Base-by-base conservation (phyloP, 2,329 filamentous ascomycete genomes). In the Pseudocercospora musae region DNA sequence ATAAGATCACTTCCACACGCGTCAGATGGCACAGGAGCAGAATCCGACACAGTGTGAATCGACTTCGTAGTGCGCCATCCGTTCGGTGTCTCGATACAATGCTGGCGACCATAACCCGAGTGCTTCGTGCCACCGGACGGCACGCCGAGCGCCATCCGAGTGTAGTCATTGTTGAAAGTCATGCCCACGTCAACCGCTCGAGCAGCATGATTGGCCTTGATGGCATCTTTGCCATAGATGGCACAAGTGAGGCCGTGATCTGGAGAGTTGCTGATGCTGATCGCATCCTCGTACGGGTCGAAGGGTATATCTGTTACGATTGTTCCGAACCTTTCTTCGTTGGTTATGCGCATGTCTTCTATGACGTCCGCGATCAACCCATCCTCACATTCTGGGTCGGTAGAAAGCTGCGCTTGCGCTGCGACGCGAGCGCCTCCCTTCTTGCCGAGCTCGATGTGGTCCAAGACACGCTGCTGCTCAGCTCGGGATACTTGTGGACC, bases 251-350 rank as follows among this genome's bases (percentile, higher is more conserved):
- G 81, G 3, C 90, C 90, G 72, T 91, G 94, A 49, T 91, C 88
- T 1, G 88, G 90, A 69, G 93, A 89, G 72, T 95, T 94, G n/a
- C 90, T 89, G 21, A 93, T 78, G 29, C 79, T 77, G 21, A 93
- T 74, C 0, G 89, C 90, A 65, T 91, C 87, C 25, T 91, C 88
- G 52, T 90, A 87, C 2, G 72, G 79, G 18, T 85, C 80, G 29
- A 92, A 60, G n/a, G 52, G 46, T 10, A 54, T 63, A 10, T 42
- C 59, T 15, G 57, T 59, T 2, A 52, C 77, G 1, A 80, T 75
- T 0, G 78, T 77, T 0, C 79, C 79, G 58, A 81, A 81, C 27
- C 80, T 72, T 65, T 80, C 78, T 62, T 80, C 78, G 1, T 71
- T 73, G 57, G 58, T 66, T 20, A 70, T 65, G 1, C 52, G 33